phyloP scores from a whole-genome alignment of 805 yeast genomes.

The Wickerhamomyces tratensis region DNA sequence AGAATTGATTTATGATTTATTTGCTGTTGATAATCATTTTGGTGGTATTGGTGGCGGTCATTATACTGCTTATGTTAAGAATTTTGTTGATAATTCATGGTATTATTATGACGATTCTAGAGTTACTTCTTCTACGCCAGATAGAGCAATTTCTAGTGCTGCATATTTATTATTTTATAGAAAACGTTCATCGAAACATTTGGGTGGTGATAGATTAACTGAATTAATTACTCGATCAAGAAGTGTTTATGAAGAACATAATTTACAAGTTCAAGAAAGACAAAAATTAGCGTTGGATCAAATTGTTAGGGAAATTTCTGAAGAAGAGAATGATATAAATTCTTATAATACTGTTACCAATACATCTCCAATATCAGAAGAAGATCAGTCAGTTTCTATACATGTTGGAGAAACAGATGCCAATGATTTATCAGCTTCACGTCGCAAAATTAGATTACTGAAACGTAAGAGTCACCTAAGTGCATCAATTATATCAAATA shows the following conservation, averaged over 20 bases:
- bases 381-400: slow-evolving; percentile 1
- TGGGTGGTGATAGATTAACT: slow-evolving; percentile 40
- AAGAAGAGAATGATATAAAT: slow-evolving; percentile 1
- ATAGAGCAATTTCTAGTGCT: slow-evolving; percentile 56
- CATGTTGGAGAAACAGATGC: slow-evolving; percentile 17
- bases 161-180: slow-evolving; percentile 86
- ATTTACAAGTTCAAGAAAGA: slow-evolving; percentile 12
- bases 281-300: slow-evolving; percentile 18
- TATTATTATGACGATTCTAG: slow-evolving; percentile 83
- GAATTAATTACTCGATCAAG: slow-evolving; percentile 33
- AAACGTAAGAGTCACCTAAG: slow-evolving; percentile 6
- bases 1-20: slow-evolving; percentile 60
- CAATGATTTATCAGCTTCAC: slow-evolving; percentile 9
- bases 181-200: slow-evolving; percentile 27
- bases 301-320: slow-evolving; percentile 11
- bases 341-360: slow-evolving; percentile 3
- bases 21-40: slow-evolving; percentile 91
- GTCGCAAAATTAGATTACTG: slow-evolving; percentile 17
- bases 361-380: slow-evolving; percentile 15
- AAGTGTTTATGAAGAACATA: slow-evolving; percentile 17
- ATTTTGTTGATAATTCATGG: slow-evolving; percentile 72
- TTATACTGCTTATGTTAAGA: slow-evolving; percentile 84
- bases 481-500: not conserved
- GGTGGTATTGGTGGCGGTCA: slow-evolving; percentile 98
- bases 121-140: slow-evolving; percentile 53